Base-by-base conservation (phyloP, 768 basidiomycete species). In the Trichaptum fuscoviolaceum region DNA sequence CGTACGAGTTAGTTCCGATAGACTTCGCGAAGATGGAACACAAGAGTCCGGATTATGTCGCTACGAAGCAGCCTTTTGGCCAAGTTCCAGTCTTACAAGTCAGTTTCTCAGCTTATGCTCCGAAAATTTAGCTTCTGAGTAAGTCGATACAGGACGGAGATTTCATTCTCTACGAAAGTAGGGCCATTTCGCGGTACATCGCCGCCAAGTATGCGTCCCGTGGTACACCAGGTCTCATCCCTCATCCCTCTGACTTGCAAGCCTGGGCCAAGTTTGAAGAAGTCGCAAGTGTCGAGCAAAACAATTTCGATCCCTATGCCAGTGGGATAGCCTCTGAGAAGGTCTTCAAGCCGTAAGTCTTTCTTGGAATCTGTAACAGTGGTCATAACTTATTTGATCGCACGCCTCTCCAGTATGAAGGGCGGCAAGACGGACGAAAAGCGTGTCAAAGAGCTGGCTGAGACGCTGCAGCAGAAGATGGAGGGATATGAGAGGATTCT, bases 121-220 rank as follows among this genome's bases (percentile, higher is more conserved):
- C 20, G 4, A 9, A 58, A 18, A 15, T 24, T 12, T 7, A 52
- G 52, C 1, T 20, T 23, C 8, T 17, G 18, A 62, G 34, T 30
- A 24, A 8, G 25, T 26, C 9, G n/a, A 4, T 70, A 25, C 71
- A 86, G 63, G 87, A 90, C 26, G 87, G 86, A 57, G 88, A 87
- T 5, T 84, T 88, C 74, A 77, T 83, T 65, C 69, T 92, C 27
- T 89, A 81, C 73, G 87, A 89, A 70, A 82, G 82, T 57, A 84
- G 87, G 17, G 87, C 87, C 0, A 88, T 90, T 67, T 74, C 71
- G 42, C 82, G 85, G 17, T 91, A 90, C 72, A 71, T 90, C 70
- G 83, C 79, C 36, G 73, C 74, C 52, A 89, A 88, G 73, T 85
- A 86, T 69, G 72, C 81, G 7, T 66, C 67, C 62, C 81, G 86